Evolutionary conservation across 768 basidiomycete species (phyloP), one percentile per base, ranked within the genome.

Genomic region (Rhizopogon vinicolor): DNA sequence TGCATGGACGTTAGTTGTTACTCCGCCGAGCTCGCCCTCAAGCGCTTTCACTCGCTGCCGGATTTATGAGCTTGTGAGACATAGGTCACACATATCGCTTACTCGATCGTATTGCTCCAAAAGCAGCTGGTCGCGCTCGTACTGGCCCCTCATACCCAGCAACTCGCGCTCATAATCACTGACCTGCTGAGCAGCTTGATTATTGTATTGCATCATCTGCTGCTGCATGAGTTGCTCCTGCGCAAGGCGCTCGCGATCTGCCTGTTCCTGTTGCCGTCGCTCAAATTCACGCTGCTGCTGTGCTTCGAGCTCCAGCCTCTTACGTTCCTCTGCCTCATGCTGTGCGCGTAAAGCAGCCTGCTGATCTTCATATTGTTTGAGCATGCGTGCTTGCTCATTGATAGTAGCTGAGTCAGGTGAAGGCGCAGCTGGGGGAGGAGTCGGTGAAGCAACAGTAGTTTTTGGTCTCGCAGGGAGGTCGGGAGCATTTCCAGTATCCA

Each of bases 71-170:
- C 44, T 39, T 1, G 54, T 41, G 7, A 5, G 19, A 19, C 46
- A 55, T 35, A 16, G 22, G 29, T 5, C 12, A 58, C 19, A 50
- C 41, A n/a, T 54, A 40, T 45, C 18, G 43, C 61, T 3, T 72
- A 96, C 94, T 41, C 89, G 82, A 67, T 99, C 97, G 65, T 99
- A 99, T 64, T 98, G 94, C 70, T 98, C 96, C 52, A 99, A 77
- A 71, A 99, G 84, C 62, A 99, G 88, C 68, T 99, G 97, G 64
- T 99, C 96, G 12, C 97, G 84, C 72, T 99, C 97, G 67, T 93
- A 99, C 68, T 98, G 97, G 0, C 97, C 94, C 45, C 94, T 78
- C 89, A 98, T 90, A 9, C 82, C 91, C 46, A 98, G 80, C 48
- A 98, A 75, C 69, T 98, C 89, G 51, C 91, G 79, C 70, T 99